Conservation (phyloP, 352 stramenopile genomes). For the Globisporangium apiculatum region DNA sequence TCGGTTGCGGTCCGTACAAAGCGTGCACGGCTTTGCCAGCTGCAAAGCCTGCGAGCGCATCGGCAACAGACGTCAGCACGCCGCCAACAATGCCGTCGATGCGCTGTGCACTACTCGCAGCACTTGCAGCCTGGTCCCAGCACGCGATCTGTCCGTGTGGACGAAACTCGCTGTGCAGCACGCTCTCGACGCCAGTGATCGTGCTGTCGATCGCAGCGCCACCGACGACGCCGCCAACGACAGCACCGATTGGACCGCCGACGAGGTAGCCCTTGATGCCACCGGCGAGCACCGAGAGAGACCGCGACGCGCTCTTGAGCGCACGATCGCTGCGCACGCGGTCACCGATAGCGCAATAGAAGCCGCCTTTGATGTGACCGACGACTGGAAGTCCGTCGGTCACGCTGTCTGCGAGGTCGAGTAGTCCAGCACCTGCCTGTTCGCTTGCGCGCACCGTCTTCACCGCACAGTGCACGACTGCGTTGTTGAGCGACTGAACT, state of each 20-base stretch:
- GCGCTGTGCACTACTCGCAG: conserved; percentile 1
- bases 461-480: conserved; percentile 6
- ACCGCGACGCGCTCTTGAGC: conserved; percentile 8
- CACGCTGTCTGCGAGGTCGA: conserved; percentile 5
- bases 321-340: conserved; percentile 2
- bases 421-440: neutral
- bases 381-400: conserved; percentile 9
- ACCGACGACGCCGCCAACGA: conserved; percentile 4
- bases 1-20: neutral
- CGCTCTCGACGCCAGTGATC: conserved; percentile 11
- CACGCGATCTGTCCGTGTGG: conserved; percentile 8
- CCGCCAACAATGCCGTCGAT: conserved; percentile 7
- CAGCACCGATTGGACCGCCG: conserved; percentile 6
- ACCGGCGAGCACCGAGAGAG: conserved; percentile 4
- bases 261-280: conserved; percentile 7
- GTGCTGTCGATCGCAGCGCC: conserved; percentile 10
- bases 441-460: conserved; percentile 1
- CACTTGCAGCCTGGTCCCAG: conserved; percentile 6
- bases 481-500: conserved; percentile 4
- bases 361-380: conserved; percentile 8
- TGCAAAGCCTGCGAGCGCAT: conserved; percentile 1
- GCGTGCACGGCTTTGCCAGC: conserved; percentile 2
- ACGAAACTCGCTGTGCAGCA: conserved; percentile 6
- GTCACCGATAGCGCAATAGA: conserved; percentile 3
- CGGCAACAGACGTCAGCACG: conserved; percentile 1